Evolutionary conservation across 2,329 filamentous ascomycete species (phyloP).

Genomic region (Fonsecaea monophora): DNA sequence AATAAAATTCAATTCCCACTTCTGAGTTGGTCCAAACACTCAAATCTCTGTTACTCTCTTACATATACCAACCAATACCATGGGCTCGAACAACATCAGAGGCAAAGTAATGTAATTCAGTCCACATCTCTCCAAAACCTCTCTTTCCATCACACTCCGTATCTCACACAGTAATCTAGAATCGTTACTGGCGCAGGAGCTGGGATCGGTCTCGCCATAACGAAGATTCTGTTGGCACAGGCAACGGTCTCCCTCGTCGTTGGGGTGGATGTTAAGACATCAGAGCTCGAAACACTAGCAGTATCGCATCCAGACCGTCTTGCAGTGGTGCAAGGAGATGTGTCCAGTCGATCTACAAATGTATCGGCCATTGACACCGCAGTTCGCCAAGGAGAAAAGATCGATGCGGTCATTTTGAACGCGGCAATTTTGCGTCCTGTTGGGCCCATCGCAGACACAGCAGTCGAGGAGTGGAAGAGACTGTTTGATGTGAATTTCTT

Average conservation of each 20-base stretch:
- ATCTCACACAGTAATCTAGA: background rate
- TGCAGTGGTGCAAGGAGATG: slow-evolving; percentile 16
- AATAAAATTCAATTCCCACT: background rate
- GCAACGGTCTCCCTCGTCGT: slow-evolving; percentile 8
- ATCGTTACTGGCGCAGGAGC: slow-evolving; percentile 19
- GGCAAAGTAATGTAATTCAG: background rate
- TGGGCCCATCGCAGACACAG: slow-evolving; percentile 1
- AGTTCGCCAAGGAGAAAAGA: background rate
- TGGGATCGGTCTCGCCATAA: slow-evolving; percentile 16
- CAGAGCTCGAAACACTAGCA: slow-evolving; percentile 1
- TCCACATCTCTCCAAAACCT: background rate
- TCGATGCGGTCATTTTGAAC: slow-evolving; percentile 25
- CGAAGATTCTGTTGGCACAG: slow-evolving; percentile 4
- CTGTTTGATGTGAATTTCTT: slow-evolving; percentile 25
- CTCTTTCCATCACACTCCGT: background rate
- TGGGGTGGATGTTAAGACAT: slow-evolving; percentile 4
- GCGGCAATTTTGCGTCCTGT: slow-evolving; percentile 22
- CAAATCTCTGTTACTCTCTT: background rate
- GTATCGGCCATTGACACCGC: slow-evolving; percentile 7
- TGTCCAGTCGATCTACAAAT: slow-evolving; percentile 10
- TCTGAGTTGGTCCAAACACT: background rate
- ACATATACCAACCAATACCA: background rate
- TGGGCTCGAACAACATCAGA: background rate
- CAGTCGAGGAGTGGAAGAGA: slow-evolving; percentile 16
- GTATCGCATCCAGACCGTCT: background rate